These are phyloP conservation scores for Xanthoconium separans DNA, from an alignment of 1,284 basidiomycete genomes.

Conservation along the genomic window DNA sequence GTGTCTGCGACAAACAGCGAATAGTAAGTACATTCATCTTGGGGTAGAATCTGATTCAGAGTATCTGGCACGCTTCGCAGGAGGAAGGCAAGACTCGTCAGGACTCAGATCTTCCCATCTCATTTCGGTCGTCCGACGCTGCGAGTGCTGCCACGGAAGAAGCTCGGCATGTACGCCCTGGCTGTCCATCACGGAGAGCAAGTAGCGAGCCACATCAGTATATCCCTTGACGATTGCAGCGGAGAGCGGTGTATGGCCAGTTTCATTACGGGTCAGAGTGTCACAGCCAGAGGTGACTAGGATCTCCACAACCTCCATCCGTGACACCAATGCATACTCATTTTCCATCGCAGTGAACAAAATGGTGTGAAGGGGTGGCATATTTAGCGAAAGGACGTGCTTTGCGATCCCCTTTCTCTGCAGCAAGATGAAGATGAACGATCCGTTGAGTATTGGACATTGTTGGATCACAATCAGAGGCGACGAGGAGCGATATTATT, in stretches of 20 bases:
- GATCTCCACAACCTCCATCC: not conserved
- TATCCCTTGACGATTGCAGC: not conserved
- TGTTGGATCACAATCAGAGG: not conserved
- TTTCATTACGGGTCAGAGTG: not conserved
- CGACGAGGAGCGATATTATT: not conserved
- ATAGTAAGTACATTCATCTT: too few relatives aligned
- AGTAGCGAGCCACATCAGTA: not conserved
- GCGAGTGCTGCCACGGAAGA: too few relatives aligned
- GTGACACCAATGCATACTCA: too few relatives aligned
- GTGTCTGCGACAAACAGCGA: too few relatives aligned
- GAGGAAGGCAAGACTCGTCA: too few relatives aligned
- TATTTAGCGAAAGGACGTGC: not conserved
- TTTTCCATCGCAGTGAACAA: not conserved
- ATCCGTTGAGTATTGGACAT: not conserved
- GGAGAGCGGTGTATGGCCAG: not conserved
- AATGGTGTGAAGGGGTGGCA: not conserved
- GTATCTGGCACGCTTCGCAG: too few relatives aligned
- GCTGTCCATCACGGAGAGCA: not conserved
- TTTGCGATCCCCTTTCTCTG: not conserved
- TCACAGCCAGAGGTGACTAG: not conserved
- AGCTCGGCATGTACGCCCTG: too few relatives aligned
- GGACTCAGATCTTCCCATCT: too few relatives aligned
- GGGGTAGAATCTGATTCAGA: too few relatives aligned
- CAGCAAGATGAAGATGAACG: not conserved
- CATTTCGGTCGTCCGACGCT: too few relatives aligned